These are phyloP conservation scores for Cucurbita maxima DNA, from an alignment of 306 rosid genomes.

Conservation along the genomic window DNA sequence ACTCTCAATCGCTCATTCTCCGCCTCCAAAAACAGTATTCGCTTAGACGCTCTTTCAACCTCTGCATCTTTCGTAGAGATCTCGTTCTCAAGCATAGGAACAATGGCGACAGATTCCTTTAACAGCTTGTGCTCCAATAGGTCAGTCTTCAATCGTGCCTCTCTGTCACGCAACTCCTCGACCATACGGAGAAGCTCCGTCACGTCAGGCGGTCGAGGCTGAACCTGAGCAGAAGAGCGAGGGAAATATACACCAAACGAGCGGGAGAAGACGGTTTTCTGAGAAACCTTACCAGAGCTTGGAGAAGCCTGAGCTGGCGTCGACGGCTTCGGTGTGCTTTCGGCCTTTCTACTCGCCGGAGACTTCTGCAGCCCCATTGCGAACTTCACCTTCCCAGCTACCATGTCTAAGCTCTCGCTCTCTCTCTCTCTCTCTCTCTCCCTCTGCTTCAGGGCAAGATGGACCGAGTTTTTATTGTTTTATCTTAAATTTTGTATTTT, in stretches of 20 bases:
- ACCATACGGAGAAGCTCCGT: constrained; percentile 69
- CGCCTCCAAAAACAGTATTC: constrained; percentile 24
- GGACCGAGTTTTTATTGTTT: not conserved
- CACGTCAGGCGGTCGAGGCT: constrained; percentile 86
- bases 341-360: constrained; percentile 26
- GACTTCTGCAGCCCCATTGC: constrained; percentile 86
- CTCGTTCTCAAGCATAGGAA: constrained; percentile 68
- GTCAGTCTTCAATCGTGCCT: constrained; percentile 75
- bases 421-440: not conserved
- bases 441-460: not conserved
- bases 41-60: constrained; percentile 30
- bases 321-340: constrained; percentile 45
- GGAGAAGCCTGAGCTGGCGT: constrained; percentile 24
- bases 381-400: constrained; percentile 70
- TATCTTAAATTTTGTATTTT: too few relatives aligned
- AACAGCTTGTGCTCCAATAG: constrained; percentile 73
- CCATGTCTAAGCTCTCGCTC: constrained; percentile 30
- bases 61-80: constrained; percentile 36
- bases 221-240: constrained; percentile 90
- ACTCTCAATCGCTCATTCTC: constrained; percentile 37
- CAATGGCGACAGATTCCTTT: constrained; percentile 61
- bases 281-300: constrained; percentile 36
- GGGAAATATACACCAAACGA: constrained; percentile 83
- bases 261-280: constrained; percentile 69
- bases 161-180: constrained; percentile 87